These are phyloP conservation scores for Schoenoplectus triqueter DNA, from an alignment of 202 grass and related monocot genomes.

Conservation along the genomic window DNA sequence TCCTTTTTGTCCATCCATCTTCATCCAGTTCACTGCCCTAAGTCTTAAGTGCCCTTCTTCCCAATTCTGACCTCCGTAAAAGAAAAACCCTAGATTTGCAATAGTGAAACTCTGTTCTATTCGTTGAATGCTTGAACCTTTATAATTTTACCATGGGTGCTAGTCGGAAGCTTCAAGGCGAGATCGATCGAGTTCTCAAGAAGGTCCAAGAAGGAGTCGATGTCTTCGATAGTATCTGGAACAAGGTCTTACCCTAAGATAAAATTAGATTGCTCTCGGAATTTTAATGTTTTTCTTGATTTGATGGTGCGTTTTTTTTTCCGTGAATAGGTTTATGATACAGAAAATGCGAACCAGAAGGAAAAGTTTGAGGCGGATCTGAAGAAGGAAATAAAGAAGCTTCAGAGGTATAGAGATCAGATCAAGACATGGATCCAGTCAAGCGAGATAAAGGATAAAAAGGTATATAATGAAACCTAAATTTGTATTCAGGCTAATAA, in stretches of 20 bases:
- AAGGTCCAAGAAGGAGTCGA: conserved; percentile 99
- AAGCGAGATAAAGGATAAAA: conserved; percentile 99
- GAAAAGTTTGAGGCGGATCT: conserved; percentile 99
- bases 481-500: not conserved
- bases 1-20: not conserved
- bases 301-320: not conserved
- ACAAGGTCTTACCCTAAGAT: conserved; percentile 54
- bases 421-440: conserved; percentile 99
- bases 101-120: not conserved
- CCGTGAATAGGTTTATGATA: conserved; percentile 79
- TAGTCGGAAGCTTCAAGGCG: conserved; percentile 92
- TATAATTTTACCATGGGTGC: conserved; percentile 70
- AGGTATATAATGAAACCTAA: conserved; percentile 48
- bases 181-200: conserved; percentile 99
- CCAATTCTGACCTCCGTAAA: conserved; percentile 19
- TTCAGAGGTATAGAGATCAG: conserved; percentile 98
- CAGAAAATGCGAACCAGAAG: conserved; percentile 99
- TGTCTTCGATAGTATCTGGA: conserved; percentile 99
- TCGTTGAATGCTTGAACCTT: conserved; percentile 35
- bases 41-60: not conserved
- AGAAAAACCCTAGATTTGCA: conserved; percentile 34
- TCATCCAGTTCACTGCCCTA: conserved; percentile 13
- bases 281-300: not conserved
- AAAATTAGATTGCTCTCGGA: not conserved
- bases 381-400: conserved; percentile 99